Percentiles rank a stretch among this genome's conserved stretches.
Conservation (phyloP, 768 basidiomycete genomes). For the Suillus americanus region DNA sequence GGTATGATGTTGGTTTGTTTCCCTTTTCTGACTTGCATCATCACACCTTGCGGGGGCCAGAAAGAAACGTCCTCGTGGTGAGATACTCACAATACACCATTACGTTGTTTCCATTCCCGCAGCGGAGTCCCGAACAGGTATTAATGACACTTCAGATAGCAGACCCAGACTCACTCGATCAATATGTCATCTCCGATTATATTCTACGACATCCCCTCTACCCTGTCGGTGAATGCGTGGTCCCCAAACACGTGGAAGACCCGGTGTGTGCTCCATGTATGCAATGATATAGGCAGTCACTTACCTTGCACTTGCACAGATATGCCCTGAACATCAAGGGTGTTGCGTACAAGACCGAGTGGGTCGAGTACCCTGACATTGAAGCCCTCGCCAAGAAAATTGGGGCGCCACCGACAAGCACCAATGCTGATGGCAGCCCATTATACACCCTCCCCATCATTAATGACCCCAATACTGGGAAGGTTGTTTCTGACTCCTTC, state of each 20-base stretch:
- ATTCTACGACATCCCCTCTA: slow-evolving; percentile 47
- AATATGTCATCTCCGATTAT: slow-evolving; percentile 32
- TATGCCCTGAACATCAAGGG: slow-evolving; percentile 42
- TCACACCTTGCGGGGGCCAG: slow-evolving; percentile 4
- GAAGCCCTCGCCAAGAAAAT: slow-evolving; percentile 30
- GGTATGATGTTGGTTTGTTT: slow-evolving; percentile 9
- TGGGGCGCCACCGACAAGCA: slow-evolving; percentile 31
- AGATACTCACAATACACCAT: not conserved
- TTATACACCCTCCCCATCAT: slow-evolving; percentile 43
- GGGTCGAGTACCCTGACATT: slow-evolving; percentile 46
- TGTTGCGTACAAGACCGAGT: slow-evolving; percentile 40
- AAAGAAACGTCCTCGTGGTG: slow-evolving; percentile 3
- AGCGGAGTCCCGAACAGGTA: slow-evolving; percentile 4
- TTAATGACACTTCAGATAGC: not conserved
- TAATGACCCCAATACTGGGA: slow-evolving; percentile 36
- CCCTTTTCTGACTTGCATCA: not conserved
- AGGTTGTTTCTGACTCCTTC: slow-evolving; percentile 39
- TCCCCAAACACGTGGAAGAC: slow-evolving; percentile 49
- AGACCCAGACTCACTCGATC: not conserved
- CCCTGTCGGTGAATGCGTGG: slow-evolving; percentile 31
- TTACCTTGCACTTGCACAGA: slow-evolving; percentile 19
- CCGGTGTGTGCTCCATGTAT: slow-evolving; percentile 29
- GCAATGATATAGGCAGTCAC: not conserved
- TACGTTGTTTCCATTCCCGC: not conserved
- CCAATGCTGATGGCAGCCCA: slow-evolving; percentile 30